Base-by-base conservation (phyloP, 208 protist genomes). In the Strigomonas galati region DNA sequence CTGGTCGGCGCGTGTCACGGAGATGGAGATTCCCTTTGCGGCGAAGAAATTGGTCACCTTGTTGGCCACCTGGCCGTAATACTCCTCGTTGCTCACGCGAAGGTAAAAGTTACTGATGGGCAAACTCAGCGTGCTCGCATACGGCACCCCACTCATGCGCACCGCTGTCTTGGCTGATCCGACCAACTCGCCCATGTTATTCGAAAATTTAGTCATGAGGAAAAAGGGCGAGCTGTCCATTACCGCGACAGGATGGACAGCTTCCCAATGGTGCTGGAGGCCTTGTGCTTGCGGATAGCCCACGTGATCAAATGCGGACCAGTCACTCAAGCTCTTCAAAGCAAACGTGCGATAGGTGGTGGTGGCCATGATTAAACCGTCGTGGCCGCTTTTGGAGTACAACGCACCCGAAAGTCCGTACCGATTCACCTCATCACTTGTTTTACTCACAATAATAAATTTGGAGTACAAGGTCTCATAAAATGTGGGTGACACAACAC, bases 121-220 rank as follows among this genome's bases (percentile, higher is more conserved):
- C 44, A 78, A 5, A 0, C 54, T 43, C 10, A 62, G 59, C n/a
- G 49, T 62, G 60, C 72, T 81, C 14, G 70, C 15, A 66, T 75
- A 82, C 0, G 67, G 65, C 1, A 62, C 53, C 7, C 58, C 58
- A 26, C 43, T 68, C 28, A 62, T 19, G 10, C 54, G 57, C 48
- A 56, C 57, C 0, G 64, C 52, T 0, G 54, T 48, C 10, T 69
- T 76, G 40, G 74, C 46, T 12, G 76, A 69, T 5, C 49, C 0
- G 27, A 82, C 48, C 10, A 74, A 26, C 21, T 78, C 73, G 5
- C 76, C 73, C 51, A 82, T 53, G 64, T 54, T 74, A 35, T 75
- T 76, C 7, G 80, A 65, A 23, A 64, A 82, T n/a, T 68, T 75
- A 1, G 64, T 78, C 73, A 82, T 78, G 63, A 73, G 44, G 49